Conservation (phyloP, 768 basidiomycete species). For the Leccinum incarnatum region DNA sequence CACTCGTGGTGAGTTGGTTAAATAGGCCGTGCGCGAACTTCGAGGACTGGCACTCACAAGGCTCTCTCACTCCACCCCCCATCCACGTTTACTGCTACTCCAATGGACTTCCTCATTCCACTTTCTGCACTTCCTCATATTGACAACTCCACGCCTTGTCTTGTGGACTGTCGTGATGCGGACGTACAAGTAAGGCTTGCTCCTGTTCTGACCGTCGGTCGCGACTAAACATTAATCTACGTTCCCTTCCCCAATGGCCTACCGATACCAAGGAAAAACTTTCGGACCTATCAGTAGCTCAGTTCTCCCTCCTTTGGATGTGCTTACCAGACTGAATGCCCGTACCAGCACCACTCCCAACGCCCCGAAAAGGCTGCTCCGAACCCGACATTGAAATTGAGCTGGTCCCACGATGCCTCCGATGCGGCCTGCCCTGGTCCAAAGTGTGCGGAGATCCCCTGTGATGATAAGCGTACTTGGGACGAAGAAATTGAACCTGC, state of each 20-base stretch:
- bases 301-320: neutral
- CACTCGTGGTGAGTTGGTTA: neutral
- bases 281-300: neutral
- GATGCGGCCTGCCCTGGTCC: constrained; percentile 16
- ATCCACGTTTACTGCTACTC: too few species aligned
- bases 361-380: neutral
- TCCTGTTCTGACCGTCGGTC: neutral
- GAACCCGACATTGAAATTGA: neutral
- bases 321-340: neutral
- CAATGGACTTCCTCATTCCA: too few species aligned
- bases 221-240: neutral
- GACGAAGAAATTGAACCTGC: neutral
- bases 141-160: too few species aligned
- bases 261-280: neutral
- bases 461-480: constrained; percentile 1
- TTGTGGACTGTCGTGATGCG: constrained; percentile 13
- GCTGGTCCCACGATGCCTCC: constrained; percentile 7
- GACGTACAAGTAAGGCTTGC: constrained; percentile 2
- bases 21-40: neutral
- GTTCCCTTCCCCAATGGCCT: neutral
- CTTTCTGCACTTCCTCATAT: neutral
- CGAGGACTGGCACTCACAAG: neutral
- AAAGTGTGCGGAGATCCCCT: constrained; percentile 22
- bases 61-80: neutral
- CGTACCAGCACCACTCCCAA: neutral